These are phyloP conservation scores for Curvularia sp. DNA, from an alignment of 2,329 filamentous ascomycete species.

Conservation along the genomic window DNA sequence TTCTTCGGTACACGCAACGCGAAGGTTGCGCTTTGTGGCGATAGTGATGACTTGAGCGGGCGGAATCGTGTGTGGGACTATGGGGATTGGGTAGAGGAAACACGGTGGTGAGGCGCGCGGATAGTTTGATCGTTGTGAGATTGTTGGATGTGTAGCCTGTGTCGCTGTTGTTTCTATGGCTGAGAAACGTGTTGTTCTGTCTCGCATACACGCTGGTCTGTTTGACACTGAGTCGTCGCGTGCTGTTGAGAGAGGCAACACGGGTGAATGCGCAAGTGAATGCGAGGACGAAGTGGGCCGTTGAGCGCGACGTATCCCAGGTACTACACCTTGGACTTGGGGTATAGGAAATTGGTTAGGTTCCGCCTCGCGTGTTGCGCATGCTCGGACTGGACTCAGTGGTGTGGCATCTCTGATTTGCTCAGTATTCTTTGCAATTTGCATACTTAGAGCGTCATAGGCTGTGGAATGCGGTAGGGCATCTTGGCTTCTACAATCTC, in stretches of 20 bases:
- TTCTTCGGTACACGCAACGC: background rate
- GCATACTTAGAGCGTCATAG: background rate
- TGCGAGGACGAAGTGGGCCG: background rate
- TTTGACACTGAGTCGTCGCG: background rate
- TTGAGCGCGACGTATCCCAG: background rate
- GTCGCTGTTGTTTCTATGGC: background rate
- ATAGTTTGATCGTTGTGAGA: conserved; percentile 4
- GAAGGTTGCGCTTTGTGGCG: background rate
- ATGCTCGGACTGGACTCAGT: background rate
- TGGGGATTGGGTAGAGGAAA: conserved; percentile 18
- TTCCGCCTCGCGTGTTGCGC: background rate
- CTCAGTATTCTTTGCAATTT: background rate
- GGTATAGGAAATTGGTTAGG: background rate
- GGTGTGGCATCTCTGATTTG: background rate
- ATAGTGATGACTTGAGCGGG: background rate
- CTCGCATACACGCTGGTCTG: background rate
- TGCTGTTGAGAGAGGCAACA: background rate
- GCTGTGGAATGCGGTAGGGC: background rate
- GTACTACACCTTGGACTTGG: conserved; percentile 9
- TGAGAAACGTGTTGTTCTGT: background rate
- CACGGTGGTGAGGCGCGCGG: conserved; percentile 15
- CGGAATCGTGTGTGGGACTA: conserved; percentile 13
- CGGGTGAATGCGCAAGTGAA: background rate
- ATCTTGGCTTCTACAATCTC: background rate
- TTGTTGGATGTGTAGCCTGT: background rate